Conservation (phyloP, 176 grass and related monocot species). For the Rhynchospora breviuscula region DNA sequence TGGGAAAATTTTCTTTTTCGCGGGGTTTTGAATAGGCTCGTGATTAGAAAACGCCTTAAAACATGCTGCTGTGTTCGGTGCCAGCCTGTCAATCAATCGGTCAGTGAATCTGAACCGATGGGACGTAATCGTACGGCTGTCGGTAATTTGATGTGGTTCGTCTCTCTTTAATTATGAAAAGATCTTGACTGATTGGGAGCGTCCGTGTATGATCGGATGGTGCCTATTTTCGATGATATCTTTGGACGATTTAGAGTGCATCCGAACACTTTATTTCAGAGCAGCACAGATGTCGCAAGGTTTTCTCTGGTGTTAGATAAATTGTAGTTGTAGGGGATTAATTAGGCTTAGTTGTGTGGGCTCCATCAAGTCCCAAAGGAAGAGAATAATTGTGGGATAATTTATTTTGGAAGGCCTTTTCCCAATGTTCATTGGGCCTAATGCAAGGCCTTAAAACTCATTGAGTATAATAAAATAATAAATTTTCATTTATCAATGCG, state of each 20-base stretch:
- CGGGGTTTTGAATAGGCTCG: neutral
- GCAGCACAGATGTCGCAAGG: neutral
- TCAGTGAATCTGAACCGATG: neutral
- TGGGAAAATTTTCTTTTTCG: neutral
- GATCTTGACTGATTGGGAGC: neutral
- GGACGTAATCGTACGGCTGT: neutral
- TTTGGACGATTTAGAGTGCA: neutral
- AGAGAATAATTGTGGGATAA: neutral
- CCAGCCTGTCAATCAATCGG: slow-evolving; percentile 1
- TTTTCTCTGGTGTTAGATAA: neutral
- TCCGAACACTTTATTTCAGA: neutral
- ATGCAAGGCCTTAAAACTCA: neutral
- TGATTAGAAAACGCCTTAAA: neutral
- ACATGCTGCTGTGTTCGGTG: neutral
- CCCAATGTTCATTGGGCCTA: neutral
- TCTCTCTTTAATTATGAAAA: neutral
- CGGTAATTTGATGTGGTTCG: neutral
- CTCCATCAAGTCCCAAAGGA: neutral
- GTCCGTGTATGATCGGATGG: neutral
- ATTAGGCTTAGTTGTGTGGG: no score
- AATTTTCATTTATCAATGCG: neutral
- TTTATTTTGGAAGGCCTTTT: neutral
- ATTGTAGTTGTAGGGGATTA: no score
- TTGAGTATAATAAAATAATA: neutral
- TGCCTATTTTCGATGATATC: neutral